A percentile compares a stretch with the other conserved stretches of the same genome.
Conservation (phyloP, 2,329 filamentous ascomycete species). For the Cytospora paraplurivora region DNA sequence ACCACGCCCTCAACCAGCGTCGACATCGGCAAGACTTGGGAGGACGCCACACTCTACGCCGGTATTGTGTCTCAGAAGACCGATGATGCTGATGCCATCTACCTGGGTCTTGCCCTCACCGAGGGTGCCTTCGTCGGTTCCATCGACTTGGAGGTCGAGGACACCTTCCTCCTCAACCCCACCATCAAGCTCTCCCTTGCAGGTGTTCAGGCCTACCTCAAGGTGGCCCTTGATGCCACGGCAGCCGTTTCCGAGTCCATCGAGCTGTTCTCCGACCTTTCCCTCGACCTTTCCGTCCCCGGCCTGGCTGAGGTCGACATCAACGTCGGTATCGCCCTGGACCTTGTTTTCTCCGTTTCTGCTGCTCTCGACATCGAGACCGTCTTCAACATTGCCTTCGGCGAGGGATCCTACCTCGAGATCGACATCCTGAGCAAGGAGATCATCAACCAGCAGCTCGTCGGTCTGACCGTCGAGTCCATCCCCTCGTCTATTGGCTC, state of each 20-base stretch:
- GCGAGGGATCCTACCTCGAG: slow-evolving; percentile 35
- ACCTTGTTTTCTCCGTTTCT: slow-evolving; percentile 34
- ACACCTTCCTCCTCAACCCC: slow-evolving; percentile 23
- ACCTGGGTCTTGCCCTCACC: slow-evolving; percentile 25
- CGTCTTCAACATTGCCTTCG: slow-evolving; percentile 35
- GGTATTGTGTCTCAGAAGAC: slow-evolving; percentile 26
- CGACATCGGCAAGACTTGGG: slow-evolving; percentile 26
- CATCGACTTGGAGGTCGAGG: slow-evolving; percentile 23
- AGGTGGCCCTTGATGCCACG: slow-evolving; percentile 34
- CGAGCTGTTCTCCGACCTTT: slow-evolving; percentile 25
- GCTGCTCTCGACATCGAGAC: slow-evolving; percentile 34
- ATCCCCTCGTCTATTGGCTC: slow-evolving; percentile 32
- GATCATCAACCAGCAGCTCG: slow-evolving; percentile 32
- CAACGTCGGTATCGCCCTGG: slow-evolving; percentile 35
- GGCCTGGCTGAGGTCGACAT: slow-evolving; percentile 32
- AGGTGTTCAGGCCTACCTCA: slow-evolving; percentile 35
- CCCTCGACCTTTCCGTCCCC: slow-evolving; percentile 30
- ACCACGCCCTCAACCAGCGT: slow-evolving; percentile 20
- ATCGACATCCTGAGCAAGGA: slow-evolving; percentile 34
- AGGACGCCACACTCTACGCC: slow-evolving; percentile 24
- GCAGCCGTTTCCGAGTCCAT: slow-evolving; percentile 31
- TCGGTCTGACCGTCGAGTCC: slow-evolving; percentile 33
- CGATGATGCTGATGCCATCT: slow-evolving; percentile 16
- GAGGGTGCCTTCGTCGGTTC: slow-evolving; percentile 27
- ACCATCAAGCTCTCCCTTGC: slow-evolving; percentile 62